phyloP scores from a whole-genome alignment of 139 green algal species.

The Chlamydomonas sp. region DNA sequence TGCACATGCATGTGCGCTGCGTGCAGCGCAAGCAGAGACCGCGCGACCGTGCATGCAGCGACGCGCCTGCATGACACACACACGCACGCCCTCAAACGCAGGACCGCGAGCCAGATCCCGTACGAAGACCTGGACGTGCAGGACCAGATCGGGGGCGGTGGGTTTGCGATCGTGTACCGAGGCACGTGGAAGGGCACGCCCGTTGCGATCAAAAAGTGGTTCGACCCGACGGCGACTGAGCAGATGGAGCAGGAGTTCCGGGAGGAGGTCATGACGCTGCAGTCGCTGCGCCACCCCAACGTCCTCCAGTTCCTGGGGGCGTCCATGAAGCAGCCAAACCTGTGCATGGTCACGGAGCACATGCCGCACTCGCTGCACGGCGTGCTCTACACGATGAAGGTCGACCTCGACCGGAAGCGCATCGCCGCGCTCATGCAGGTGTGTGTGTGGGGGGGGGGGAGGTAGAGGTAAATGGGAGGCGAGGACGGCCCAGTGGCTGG shows the following conservation, averaged over 20 bases:
- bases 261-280: slow-evolving; percentile 55
- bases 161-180: slow-evolving; percentile 54
- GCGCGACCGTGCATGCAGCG: not conserved
- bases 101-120: slow-evolving; percentile 30
- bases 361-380: slow-evolving; percentile 47
- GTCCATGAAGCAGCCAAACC: slow-evolving; percentile 41
- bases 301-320: slow-evolving; percentile 58
- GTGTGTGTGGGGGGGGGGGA: too few relatives aligned
- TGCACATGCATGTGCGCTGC: not conserved
- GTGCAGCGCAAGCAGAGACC: not conserved
- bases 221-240: slow-evolving; percentile 48
- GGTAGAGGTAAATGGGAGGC: too few relatives aligned
- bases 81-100: not conserved
- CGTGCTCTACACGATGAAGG: slow-evolving; percentile 43
- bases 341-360: slow-evolving; percentile 61
- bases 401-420: slow-evolving; percentile 47
- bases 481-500: too few relatives aligned
- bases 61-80: not conserved
- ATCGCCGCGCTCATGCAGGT: slow-evolving; percentile 7
- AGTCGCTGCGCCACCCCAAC: slow-evolving; percentile 56
- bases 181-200: slow-evolving; percentile 50
- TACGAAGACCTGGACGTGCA: slow-evolving; percentile 52
- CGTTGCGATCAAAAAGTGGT: slow-evolving; percentile 67
- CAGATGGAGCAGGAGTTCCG: slow-evolving; percentile 50
- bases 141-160: slow-evolving; percentile 54